Conservation (phyloP, 2,329 filamentous ascomycete genomes). For the Pseudopithomyces chartarum region DNA sequence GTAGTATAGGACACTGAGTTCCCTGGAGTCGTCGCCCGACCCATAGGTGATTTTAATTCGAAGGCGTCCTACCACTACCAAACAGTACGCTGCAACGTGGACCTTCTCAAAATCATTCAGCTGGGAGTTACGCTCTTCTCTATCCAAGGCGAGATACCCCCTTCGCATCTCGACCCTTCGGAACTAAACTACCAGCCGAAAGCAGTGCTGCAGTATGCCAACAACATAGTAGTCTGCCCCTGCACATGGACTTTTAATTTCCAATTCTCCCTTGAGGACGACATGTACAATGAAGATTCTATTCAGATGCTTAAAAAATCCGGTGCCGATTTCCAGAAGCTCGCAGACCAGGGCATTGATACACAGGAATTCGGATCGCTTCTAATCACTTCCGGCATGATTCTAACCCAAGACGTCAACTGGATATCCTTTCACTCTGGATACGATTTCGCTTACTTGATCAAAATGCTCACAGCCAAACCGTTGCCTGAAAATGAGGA, state of each 20-base stretch:
- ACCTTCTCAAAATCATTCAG: conserved; percentile 96
- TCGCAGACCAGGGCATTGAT: conserved; percentile 89
- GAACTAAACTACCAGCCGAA: conserved; percentile 50
- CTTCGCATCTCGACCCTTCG: conserved; percentile 63
- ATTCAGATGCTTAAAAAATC: conserved; percentile 89
- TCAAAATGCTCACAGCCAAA: conserved; percentile 86
- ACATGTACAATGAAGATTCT: conserved; percentile 97
- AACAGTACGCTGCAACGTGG: conserved; percentile 94
- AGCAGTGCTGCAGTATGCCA: conserved; percentile 56
- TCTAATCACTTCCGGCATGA: conserved; percentile 88
- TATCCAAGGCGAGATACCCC: conserved; percentile 83
- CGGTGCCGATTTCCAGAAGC: conserved; percentile 86
- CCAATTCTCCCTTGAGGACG: conserved; percentile 88
- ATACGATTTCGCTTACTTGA: conserved; percentile 97
- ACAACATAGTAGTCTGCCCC: conserved; percentile 67
- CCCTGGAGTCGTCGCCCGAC: conserved; percentile 93
- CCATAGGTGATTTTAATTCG: conserved; percentile 90
- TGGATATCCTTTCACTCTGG: conserved; percentile 99
- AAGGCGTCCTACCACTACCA: conserved; percentile 99
- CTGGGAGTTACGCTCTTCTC: conserved; percentile 94
- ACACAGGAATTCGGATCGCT: conserved; percentile 86
- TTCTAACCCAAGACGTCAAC: conserved; percentile 83
- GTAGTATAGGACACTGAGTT: conserved; percentile 86
- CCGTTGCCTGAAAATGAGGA: conserved; percentile 86
- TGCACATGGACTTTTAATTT: conserved; percentile 99